A percentile compares a stretch with the other conserved stretches of the same genome.
Evolutionary conservation across 1,284 basidiomycete genomes (phyloP).

Genomic region (Puccinia polysora): DNA sequence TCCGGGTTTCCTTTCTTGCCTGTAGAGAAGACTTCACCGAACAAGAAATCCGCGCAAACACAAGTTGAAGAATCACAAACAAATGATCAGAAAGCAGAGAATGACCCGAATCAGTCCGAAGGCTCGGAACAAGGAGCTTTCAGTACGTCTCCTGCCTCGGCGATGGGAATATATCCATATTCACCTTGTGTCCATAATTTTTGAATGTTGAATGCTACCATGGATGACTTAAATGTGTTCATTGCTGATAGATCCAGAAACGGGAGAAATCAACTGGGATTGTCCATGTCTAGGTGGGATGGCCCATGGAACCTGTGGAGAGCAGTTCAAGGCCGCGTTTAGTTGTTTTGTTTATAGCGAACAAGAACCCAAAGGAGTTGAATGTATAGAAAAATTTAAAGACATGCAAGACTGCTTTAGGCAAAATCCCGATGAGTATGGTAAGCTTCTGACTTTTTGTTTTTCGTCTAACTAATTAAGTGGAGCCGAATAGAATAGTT

Average conservation of each 20-base stretch:
- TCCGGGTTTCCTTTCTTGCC: too few relatives aligned
- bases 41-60: too few relatives aligned
- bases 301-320: conserved; percentile 93
- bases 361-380: conserved; percentile 92
- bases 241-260: conserved; percentile 26
- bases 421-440: conserved; percentile 89
- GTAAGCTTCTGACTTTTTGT: conserved; percentile 56
- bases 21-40: too few relatives aligned
- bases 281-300: conserved; percentile 84
- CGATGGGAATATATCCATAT: not conserved
- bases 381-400: conserved; percentile 97
- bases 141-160: too few relatives aligned
- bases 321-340: conserved; percentile 91
- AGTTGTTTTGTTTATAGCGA: conserved; percentile 95
- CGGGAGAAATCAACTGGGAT: conserved; percentile 53
- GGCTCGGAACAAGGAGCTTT: not conserved
- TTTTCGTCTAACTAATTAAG: not conserved
- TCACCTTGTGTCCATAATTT: not conserved
- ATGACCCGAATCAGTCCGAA: not conserved
- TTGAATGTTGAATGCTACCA: not conserved
- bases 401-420: conserved; percentile 98
- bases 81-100: not conserved
- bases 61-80: not conserved
- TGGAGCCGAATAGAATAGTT: too few relatives aligned
- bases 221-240: not conserved